Percentiles rank a stretch among this genome's conserved stretches.
Evolutionary conservation across 106 monocot genomes (phyloP).

Genomic region (Phalaenopsis aphrodite): DNA sequence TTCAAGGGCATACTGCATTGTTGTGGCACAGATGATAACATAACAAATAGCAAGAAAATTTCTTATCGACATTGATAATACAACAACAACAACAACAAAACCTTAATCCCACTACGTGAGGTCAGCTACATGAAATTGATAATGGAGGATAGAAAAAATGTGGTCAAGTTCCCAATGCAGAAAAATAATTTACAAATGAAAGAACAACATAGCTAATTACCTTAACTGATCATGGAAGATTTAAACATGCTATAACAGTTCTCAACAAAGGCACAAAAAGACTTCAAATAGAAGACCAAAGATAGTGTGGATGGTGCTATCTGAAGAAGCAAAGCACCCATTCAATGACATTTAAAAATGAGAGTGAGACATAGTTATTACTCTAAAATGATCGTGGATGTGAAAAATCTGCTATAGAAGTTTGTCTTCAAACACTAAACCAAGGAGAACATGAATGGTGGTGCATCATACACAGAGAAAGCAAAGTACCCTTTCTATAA

Average conservation of each 20-base stretch:
- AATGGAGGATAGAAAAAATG: too few relatives aligned
- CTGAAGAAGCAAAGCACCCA: not conserved
- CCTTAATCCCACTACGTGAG: too few relatives aligned
- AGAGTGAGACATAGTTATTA: not conserved
- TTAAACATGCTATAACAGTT: not conserved
- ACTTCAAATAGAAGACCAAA: not conserved
- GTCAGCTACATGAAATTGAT: too few relatives aligned
- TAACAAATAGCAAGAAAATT: too few relatives aligned
- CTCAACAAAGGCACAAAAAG: not conserved
- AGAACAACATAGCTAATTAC: not conserved
- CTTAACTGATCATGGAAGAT: not conserved
- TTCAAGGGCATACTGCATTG: not conserved
- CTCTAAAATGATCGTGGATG: not conserved
- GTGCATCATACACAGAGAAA: not conserved
- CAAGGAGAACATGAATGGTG: not conserved
- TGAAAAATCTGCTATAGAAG: too few relatives aligned
- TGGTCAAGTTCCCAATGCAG: too few relatives aligned
- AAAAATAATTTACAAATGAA: not conserved
- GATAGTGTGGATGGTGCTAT: not conserved
- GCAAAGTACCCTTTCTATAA: not conserved
- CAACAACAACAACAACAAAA: too few relatives aligned
- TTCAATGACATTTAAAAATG: not conserved
- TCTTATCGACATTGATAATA: too few relatives aligned
- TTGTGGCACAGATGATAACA: not conserved
- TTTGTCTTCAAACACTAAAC: too few relatives aligned